phyloP scores from a whole-genome alignment of 1,139 yeast genomes.

The Diutina pseudorugosa region DNA sequence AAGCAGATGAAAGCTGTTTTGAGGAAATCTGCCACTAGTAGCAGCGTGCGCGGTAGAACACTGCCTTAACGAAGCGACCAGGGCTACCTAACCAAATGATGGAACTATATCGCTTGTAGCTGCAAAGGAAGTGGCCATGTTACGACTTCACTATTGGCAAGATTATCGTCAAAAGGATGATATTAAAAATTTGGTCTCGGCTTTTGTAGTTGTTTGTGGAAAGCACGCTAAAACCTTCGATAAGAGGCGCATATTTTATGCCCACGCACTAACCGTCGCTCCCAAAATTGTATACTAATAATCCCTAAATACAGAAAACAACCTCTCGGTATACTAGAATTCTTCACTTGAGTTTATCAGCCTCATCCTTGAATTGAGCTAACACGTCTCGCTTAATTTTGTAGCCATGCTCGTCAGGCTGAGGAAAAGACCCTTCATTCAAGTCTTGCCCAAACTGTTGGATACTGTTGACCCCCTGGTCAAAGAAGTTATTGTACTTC shows the following conservation, averaged over 20 bases:
- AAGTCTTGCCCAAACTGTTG: slow-evolving; percentile 50
- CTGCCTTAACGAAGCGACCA: not conserved
- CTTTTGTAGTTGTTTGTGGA: too few species aligned
- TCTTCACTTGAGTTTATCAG: not conserved
- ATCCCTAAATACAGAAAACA: too few species aligned
- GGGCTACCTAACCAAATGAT: not conserved
- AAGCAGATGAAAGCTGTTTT: not conserved
- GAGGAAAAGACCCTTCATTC: slow-evolving; percentile 43
- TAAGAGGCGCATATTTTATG: too few species aligned
- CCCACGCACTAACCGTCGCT: too few species aligned
- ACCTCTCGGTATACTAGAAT: too few species aligned
- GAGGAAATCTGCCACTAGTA: not conserved
- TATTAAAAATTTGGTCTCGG: too few species aligned
- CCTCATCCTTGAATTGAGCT: slow-evolving; percentile 25
- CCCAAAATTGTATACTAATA: too few species aligned
- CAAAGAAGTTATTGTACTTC: slow-evolving; percentile 43
- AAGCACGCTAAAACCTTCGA: too few species aligned
- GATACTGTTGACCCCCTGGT: slow-evolving; percentile 40
- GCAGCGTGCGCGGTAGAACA: not conserved
- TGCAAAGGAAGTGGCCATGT: too few species aligned
- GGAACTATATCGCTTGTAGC: too few species aligned
- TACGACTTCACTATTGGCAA: too few species aligned
- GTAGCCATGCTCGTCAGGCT: slow-evolving; percentile 51
- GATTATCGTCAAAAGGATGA: too few species aligned
- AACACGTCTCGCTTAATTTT: slow-evolving; percentile 56